Conservation (phyloP, 2,329 filamentous ascomycete species). For the Plectosphaerella sp. region DNA sequence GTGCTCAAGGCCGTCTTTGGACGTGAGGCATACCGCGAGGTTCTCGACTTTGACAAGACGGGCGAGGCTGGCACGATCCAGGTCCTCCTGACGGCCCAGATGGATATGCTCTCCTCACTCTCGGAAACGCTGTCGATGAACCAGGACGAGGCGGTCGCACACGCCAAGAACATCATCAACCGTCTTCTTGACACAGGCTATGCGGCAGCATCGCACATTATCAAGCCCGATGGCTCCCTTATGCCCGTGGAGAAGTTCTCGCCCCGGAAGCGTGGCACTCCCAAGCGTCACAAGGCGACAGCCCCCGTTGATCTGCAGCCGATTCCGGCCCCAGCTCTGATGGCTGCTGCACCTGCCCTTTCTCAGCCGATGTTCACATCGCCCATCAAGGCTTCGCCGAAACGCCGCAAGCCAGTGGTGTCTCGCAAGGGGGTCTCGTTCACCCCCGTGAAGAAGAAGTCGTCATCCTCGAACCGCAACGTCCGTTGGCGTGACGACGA, state of each 20-base stretch:
- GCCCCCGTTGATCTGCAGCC: slow-evolving; percentile 34
- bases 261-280: slow-evolving; percentile 68
- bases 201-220: slow-evolving; percentile 71
- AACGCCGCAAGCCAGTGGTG: slow-evolving; percentile 63
- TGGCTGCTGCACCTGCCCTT: slow-evolving; percentile 20
- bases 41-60: slow-evolving; percentile 79
- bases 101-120: slow-evolving; percentile 83
- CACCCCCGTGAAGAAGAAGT: slow-evolving; percentile 77
- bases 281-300: slow-evolving; percentile 63
- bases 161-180: slow-evolving; percentile 72
- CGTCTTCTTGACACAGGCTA: slow-evolving; percentile 75
- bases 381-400: slow-evolving; percentile 74
- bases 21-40: slow-evolving; percentile 70
- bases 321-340: slow-evolving; percentile 38
- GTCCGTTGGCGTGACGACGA: slow-evolving; percentile 93
- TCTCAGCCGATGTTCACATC: slow-evolving; percentile 36
- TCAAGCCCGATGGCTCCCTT: slow-evolving; percentile 77
- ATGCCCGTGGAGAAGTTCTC: slow-evolving; percentile 62
- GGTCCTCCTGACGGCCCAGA: slow-evolving; percentile 81
- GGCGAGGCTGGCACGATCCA: slow-evolving; percentile 77
- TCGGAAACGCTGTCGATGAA: slow-evolving; percentile 77
- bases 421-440: slow-evolving; percentile 70
- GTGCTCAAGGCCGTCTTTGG: slow-evolving; percentile 79
- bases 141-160: slow-evolving; percentile 75
- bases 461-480: slow-evolving; percentile 64